Conservation (phyloP, 2,329 filamentous ascomycete species). For the Beauveria rudraprayagi region DNA sequence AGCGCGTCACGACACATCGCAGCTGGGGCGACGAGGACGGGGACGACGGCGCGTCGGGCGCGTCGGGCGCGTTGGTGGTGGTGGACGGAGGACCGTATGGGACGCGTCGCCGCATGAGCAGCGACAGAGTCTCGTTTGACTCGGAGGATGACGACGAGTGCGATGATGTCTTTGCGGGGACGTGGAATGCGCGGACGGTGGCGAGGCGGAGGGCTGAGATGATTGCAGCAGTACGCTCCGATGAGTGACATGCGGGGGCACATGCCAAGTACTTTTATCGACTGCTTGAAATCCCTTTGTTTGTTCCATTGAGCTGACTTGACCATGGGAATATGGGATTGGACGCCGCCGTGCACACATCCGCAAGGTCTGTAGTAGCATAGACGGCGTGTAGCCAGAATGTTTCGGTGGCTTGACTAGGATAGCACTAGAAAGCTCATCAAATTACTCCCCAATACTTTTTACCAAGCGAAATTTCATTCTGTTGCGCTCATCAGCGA, state of each 20-base stretch:
- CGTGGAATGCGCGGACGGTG: slow-evolving; percentile 49
- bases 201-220: slow-evolving; percentile 37
- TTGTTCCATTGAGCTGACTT: no score
- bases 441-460: not conserved
- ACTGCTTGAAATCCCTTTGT: not conserved
- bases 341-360: not conserved
- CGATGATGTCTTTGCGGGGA: slow-evolving; percentile 55
- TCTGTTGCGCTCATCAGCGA: not conserved
- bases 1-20: slow-evolving; percentile 43
- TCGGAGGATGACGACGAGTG: slow-evolving; percentile 60
- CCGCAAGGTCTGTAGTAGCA: not conserved
- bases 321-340: not conserved
- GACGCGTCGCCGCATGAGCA: slow-evolving; percentile 1
- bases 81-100: slow-evolving; percentile 10
- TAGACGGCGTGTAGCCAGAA: not conserved
- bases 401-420: not conserved
- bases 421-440: slow-evolving; percentile 5
- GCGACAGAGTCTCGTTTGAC: slow-evolving; percentile 44
- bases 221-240: slow-evolving; percentile 12
- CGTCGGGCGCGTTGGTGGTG: not conserved
- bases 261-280: not conserved
- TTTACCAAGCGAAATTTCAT: not conserved
- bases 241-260: not conserved
- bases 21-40: slow-evolving; percentile 35
- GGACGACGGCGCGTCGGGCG: not conserved